Base-by-base conservation (phyloP, 345 rosid genomes). In the Murraya koenigii region DNA sequence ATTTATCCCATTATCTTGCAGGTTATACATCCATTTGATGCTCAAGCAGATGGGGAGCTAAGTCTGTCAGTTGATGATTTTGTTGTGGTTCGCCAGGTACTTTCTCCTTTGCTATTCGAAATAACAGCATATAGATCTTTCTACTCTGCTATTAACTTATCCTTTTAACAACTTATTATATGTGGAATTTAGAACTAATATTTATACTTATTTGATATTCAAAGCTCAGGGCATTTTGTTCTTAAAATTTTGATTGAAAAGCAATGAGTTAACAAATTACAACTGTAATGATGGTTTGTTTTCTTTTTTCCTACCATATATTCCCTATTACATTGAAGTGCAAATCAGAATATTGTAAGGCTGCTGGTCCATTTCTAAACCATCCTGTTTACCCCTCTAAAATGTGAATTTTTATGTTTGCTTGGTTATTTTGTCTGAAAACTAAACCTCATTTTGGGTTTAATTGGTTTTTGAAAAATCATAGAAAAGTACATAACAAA, bases 1-100 rank as follows among this genome's bases (percentile, higher is more conserved):
- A 55, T 17, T 35, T 32, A 30, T 28, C 35, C 56, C 22, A 69
- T 41, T 26, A 22, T 15, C 33, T 60, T 65, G 36, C 81, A 95
- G 99, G 99, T 90, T 72, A 84, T 93, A 56, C 99, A 95, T 84
- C 87, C 96, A 54, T 95, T 95, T 66, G 98, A 95, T 81, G 97
- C 98, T 47, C 90, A 93, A 85, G 90, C 97, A 2, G 93, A 87
- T 39, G 98, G 97, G 30, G 99, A 95, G 82, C 77, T 95, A 26
- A 91, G 90, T 78, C 90, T 95, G 3, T 87, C 85, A 2, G 84
- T 93, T 32, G 96, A 87, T 81, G 98, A 95, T 69, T 92, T 85
- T 79, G 96, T 95, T 33, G 86, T 92, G 78, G 93, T 95, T 71
- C 89, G 91, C 75, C 91, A 93, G 99, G 98, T 95, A 88, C 25